A percentile compares a stretch with the other conserved stretches of the same genome.
phyloP scores from a whole-genome alignment of 2,329 filamentous ascomycete genomes.

The Aspergillus amoenus region DNA sequence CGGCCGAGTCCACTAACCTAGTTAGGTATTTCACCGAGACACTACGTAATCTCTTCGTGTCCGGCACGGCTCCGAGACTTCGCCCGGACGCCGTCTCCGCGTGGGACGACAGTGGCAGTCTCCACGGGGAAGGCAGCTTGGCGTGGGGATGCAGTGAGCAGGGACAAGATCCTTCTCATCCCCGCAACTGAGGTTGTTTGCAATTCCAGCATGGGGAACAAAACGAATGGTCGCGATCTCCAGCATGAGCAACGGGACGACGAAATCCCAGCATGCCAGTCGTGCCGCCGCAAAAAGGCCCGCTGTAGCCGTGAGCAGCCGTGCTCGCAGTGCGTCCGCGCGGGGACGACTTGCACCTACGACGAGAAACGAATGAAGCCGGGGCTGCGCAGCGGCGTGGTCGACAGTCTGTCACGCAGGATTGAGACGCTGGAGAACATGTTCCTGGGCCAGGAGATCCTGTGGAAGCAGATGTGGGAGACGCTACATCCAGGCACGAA shows the following conservation, averaged over 20 bases:
- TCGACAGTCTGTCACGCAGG: slow-evolving; percentile 33
- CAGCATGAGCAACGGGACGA: slow-evolving; percentile 11
- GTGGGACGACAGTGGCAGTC: too few relatives aligned
- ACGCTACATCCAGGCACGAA: neutral
- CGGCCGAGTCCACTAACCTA: too few relatives aligned
- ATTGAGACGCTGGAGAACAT: slow-evolving; percentile 27
- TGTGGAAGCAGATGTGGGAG: slow-evolving; percentile 22
- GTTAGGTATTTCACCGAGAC: too few relatives aligned
- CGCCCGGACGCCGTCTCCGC: too few relatives aligned
- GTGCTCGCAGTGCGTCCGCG: slow-evolving; percentile 42
- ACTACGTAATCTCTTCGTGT: too few relatives aligned
- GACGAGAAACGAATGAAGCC: slow-evolving; percentile 31
- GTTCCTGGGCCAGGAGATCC: slow-evolving; percentile 21
- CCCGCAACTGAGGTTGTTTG: too few relatives aligned
- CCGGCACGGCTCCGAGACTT: too few relatives aligned
- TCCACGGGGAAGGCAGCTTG: too few relatives aligned
- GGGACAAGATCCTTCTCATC: too few relatives aligned
- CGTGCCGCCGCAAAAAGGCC: slow-evolving; percentile 48
- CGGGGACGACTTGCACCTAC: slow-evolving; percentile 29
- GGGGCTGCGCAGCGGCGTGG: slow-evolving; percentile 32
- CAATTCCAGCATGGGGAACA: neutral
- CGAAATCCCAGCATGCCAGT: slow-evolving; percentile 35
- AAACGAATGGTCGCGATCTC: neutral
- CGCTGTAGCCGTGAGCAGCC: slow-evolving; percentile 46
- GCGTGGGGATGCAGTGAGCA: too few relatives aligned